Percentiles rank a stretch among this genome's conserved stretches.
phyloP scores from a whole-genome alignment of 331 rosid species.

The Saraca asoca region DNA sequence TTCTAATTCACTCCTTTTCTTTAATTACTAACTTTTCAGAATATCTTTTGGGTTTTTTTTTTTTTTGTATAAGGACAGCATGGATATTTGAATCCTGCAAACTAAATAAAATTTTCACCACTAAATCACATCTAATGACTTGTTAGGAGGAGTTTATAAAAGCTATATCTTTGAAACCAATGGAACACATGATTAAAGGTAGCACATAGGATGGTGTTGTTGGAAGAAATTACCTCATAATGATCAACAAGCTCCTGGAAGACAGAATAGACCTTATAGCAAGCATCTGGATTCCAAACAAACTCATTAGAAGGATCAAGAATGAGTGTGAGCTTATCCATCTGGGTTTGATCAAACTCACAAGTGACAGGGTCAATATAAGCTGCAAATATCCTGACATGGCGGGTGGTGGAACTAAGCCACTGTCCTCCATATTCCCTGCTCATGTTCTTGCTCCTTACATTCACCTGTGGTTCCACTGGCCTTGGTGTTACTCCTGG shows the following conservation, averaged over 20 bases:
- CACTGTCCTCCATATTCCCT: slow-evolving; percentile 91
- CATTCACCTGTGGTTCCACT: slow-evolving; percentile 68
- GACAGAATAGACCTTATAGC: slow-evolving; percentile 68
- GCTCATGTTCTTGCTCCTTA: slow-evolving; percentile 67
- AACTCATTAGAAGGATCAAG: slow-evolving; percentile 85
- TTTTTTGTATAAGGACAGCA: too few relatives aligned
- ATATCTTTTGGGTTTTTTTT: too few relatives aligned
- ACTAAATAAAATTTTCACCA: too few relatives aligned
- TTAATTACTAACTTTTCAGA: too few relatives aligned
- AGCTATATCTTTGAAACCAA: too few relatives aligned
- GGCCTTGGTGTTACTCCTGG: slow-evolving; percentile 65
- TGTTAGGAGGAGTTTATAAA: too few relatives aligned
- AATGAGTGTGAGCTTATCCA: slow-evolving; percentile 78
- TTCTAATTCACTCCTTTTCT: too few relatives aligned
- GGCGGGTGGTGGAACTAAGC: slow-evolving; percentile 77
- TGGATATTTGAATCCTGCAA: too few relatives aligned
- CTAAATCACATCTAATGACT: too few relatives aligned
- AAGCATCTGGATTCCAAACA: slow-evolving; percentile 73
- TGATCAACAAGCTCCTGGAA: slow-evolving; percentile 94
- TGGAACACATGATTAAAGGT: not conserved
- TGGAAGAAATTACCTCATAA: slow-evolving; percentile 73
- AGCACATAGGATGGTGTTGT: not conserved
- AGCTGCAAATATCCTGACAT: slow-evolving; percentile 84
- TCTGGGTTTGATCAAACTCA: slow-evolving; percentile 84
- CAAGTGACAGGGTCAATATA: slow-evolving; percentile 80